These are phyloP conservation scores for Plenodomus tracheiphilus DNA, from an alignment of 2,329 filamentous ascomycete species.

Conservation along the genomic window DNA sequence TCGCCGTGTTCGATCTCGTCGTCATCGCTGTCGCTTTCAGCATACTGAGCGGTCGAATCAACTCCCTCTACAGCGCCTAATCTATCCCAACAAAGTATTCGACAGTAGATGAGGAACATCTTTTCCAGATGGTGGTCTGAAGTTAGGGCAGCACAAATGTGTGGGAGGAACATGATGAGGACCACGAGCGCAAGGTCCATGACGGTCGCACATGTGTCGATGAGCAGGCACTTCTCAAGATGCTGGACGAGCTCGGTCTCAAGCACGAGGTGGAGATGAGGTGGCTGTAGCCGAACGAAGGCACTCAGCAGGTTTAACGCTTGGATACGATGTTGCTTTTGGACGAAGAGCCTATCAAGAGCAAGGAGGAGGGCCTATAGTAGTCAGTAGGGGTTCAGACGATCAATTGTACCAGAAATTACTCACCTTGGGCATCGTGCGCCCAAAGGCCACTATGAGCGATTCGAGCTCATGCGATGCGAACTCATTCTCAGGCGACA, in stretches of 20 bases:
- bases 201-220: conserved; percentile 75
- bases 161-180: conserved; percentile 79
- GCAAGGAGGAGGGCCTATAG: conserved; percentile 66
- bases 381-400: conserved; percentile 8
- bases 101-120: conserved; percentile 80
- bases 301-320: conserved; percentile 69
- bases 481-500: conserved; percentile 50
- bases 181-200: conserved; percentile 75
- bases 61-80: conserved; percentile 31
- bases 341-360: conserved; percentile 68
- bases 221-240: conserved; percentile 73
- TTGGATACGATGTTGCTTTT: conserved; percentile 65
- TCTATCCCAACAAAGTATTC: conserved; percentile 77
- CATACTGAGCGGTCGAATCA: conserved; percentile 12
- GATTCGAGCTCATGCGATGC: conserved; percentile 56
- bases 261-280: conserved; percentile 73
- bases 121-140: conserved; percentile 64
- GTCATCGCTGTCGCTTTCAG: conserved; percentile 45
- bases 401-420: background rate
- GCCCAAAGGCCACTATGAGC: conserved; percentile 62
- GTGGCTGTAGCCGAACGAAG: conserved; percentile 76
- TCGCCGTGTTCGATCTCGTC: conserved; percentile 39
- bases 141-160: conserved; percentile 74
- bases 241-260: conserved; percentile 73
- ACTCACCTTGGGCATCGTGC: conserved; percentile 65